Evolutionary conservation across 75 land plant species (phyloP).

Genomic region (Isoetes taiwanensis): DNA sequence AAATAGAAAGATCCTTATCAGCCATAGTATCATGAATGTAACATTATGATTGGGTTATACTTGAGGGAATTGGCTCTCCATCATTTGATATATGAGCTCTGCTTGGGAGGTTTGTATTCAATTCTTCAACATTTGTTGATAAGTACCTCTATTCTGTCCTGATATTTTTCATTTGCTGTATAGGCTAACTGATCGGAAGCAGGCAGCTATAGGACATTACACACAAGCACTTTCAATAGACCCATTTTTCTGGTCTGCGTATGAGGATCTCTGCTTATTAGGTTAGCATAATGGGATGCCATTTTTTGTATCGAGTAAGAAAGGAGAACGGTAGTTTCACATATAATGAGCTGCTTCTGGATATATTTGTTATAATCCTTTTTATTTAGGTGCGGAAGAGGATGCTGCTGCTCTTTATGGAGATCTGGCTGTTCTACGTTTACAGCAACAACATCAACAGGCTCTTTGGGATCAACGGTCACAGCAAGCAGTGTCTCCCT

Average conservation of each 20-base stretch:
- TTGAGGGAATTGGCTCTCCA: too few relatives aligned
- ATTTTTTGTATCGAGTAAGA: background rate
- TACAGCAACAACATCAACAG: conserved; percentile 44
- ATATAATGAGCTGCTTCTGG: background rate
- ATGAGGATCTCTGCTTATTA: conserved; percentile 77
- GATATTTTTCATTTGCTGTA: background rate
- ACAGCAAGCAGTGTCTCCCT: conserved; percentile 11
- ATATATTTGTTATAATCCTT: conserved; percentile 9
- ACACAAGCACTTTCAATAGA: conserved; percentile 71
- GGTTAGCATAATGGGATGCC: conserved; percentile 25
- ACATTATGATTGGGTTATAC: too few relatives aligned
- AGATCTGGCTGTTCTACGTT: conserved; percentile 47
- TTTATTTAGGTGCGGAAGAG: conserved; percentile 68
- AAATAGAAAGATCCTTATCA: too few relatives aligned
- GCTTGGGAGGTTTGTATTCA: background rate
- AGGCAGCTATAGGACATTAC: conserved; percentile 65
- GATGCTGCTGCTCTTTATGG: conserved; percentile 60
- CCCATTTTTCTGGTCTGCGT: conserved; percentile 93
- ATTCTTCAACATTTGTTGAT: background rate
- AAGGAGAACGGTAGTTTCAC: background rate
- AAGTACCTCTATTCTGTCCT: background rate
- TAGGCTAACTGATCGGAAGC: conserved; percentile 74
- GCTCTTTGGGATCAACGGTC: conserved; percentile 26
- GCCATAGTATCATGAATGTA: too few relatives aligned
- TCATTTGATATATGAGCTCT: too few relatives aligned